Evolutionary conservation across 768 basidiomycete genomes (phyloP).

Genomic region (Leccinum subgranulosum): DNA sequence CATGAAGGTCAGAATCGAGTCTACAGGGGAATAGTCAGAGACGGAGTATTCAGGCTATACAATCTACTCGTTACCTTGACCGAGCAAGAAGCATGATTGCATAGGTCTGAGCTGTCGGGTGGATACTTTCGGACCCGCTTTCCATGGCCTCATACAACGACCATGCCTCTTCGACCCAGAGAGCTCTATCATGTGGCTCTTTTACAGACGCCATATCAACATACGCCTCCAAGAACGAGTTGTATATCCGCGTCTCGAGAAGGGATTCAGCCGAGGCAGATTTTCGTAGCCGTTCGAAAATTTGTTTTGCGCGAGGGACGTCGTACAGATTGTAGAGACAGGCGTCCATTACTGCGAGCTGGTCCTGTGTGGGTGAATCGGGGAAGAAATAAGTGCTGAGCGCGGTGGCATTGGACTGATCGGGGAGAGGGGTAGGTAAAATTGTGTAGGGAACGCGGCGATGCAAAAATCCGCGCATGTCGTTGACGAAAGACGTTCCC

Average conservation of each 20-base stretch:
- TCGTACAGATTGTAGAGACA: slow-evolving; percentile 53
- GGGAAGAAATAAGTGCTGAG: slow-evolving; percentile 55
- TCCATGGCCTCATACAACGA: slow-evolving; percentile 60
- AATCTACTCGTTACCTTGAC: slow-evolving; percentile 41
- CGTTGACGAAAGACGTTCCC: slow-evolving; percentile 20
- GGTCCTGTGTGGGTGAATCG: slow-evolving; percentile 64
- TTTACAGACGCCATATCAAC: slow-evolving; percentile 51
- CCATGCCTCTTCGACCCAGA: slow-evolving; percentile 66
- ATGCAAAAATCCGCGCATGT: slow-evolving; percentile 52
- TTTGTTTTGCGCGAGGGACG: slow-evolving; percentile 67
- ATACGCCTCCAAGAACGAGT: slow-evolving; percentile 66
- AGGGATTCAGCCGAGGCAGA: slow-evolving; percentile 42
- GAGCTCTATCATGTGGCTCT: slow-evolving; percentile 39
- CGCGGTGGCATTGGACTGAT: slow-evolving; percentile 35
- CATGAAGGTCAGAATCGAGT: slow-evolving; percentile 35
- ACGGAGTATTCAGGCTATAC: slow-evolving; percentile 35
- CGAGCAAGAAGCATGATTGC: slow-evolving; percentile 64
- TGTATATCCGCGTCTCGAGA: slow-evolving; percentile 50
- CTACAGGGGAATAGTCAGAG: slow-evolving; percentile 28
- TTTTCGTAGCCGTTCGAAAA: slow-evolving; percentile 65
- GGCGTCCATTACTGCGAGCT: slow-evolving; percentile 74
- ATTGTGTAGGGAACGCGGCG: slow-evolving; percentile 49
- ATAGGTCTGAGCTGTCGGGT: slow-evolving; percentile 59
- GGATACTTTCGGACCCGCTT: slow-evolving; percentile 40
- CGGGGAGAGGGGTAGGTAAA: slow-evolving; percentile 65